These are phyloP conservation scores for Artemisia annua DNA, from an alignment of 129 eudicot species.

Conservation along the genomic window DNA sequence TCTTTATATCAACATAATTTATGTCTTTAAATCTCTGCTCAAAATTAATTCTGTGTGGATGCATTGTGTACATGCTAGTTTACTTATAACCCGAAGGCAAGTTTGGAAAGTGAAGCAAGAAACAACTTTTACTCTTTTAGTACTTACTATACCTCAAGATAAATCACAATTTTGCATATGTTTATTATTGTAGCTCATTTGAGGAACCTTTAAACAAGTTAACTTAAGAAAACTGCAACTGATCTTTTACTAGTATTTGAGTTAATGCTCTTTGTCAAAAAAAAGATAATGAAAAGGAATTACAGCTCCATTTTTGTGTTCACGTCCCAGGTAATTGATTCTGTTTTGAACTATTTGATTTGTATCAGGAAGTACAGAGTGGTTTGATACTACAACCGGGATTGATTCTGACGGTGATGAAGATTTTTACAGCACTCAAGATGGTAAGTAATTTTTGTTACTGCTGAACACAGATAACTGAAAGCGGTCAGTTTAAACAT, in stretches of 20 bases:
- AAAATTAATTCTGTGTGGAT: not conserved
- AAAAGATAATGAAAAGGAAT: too few relatives aligned
- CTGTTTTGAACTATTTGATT: not conserved
- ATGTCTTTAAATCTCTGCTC: not conserved
- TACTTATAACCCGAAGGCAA: not conserved
- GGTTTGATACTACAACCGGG: conserved; percentile 65
- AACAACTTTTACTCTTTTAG: not conserved
- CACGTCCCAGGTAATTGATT: not conserved
- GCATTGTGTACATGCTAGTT: not conserved
- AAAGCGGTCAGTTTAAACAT: too few relatives aligned
- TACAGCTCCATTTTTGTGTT: not conserved
- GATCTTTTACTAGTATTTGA: too few relatives aligned
- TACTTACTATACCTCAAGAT: not conserved
- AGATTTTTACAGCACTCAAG: conserved; percentile 76
- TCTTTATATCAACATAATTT: not conserved
- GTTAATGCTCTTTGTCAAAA: too few relatives aligned
- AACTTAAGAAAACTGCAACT: too few relatives aligned
- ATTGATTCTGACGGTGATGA: conserved; percentile 80
- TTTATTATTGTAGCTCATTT: not conserved
- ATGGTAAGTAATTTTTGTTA: conserved; percentile 38
- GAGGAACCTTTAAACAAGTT: too few relatives aligned
- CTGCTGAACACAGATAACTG: too few relatives aligned
- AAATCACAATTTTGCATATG: not conserved
- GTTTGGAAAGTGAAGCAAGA: not conserved
- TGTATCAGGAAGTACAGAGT: conserved; percentile 66